These are phyloP conservation scores for Colletotrichum zoysiae DNA, from an alignment of 2,329 filamentous ascomycete genomes.

Conservation along the genomic window DNA sequence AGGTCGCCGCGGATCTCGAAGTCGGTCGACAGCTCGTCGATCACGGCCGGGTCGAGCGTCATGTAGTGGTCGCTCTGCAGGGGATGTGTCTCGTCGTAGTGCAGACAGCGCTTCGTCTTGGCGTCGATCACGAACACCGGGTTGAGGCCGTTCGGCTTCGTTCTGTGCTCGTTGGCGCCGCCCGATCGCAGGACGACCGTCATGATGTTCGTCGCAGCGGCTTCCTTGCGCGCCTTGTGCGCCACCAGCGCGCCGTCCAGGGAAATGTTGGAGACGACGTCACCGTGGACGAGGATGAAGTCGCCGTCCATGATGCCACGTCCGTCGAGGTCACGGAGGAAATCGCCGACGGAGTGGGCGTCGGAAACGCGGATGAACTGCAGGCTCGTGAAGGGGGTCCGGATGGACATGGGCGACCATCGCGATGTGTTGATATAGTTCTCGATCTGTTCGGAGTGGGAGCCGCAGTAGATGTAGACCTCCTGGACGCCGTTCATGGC, in stretches of 20 bases:
- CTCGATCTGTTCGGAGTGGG: conserved; percentile 89
- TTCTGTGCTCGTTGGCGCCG: conserved; percentile 76
- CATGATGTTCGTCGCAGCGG: conserved; percentile 97
- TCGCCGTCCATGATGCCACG: conserved; percentile 88
- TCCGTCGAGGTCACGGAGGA: conserved; percentile 92
- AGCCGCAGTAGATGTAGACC: conserved; percentile 91
- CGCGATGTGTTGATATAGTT: conserved; percentile 83
- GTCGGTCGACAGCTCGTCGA: conserved; percentile 76
- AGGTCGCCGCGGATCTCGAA: conserved; percentile 88
- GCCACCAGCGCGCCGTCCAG: conserved; percentile 83
- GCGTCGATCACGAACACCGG: conserved; percentile 91
- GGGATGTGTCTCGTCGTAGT: conserved; percentile 92
- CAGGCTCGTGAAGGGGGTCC: conserved; percentile 79
- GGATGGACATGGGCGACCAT: conserved; percentile 71
- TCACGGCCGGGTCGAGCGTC: conserved; percentile 82
- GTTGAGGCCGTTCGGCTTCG: conserved; percentile 79
- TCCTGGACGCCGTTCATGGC: conserved; percentile 96
- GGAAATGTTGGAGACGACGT: conserved; percentile 89
- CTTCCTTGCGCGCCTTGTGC: conserved; percentile 83
- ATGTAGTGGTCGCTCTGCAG: conserved; percentile 74
- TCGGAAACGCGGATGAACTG: conserved; percentile 88
- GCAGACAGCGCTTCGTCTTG: conserved; percentile 82
- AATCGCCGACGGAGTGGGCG: conserved; percentile 90
- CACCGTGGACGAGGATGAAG: conserved; percentile 92
- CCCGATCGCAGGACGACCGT: conserved; percentile 90